Base-by-base conservation (phyloP, 2,329 filamentous ascomycete species). In the Coleophoma crateriformis region DNA sequence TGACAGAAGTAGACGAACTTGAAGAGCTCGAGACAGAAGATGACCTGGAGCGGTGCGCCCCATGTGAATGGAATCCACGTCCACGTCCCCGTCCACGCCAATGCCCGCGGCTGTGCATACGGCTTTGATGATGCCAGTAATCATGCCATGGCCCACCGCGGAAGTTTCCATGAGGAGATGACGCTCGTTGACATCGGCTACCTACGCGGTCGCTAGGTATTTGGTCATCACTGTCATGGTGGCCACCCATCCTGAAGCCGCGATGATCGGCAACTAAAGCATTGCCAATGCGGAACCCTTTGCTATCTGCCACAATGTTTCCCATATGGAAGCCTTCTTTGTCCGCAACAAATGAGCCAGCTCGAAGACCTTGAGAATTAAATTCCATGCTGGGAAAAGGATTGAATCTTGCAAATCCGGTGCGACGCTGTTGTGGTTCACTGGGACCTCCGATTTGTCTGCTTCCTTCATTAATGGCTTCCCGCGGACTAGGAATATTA, bases 241-340 rank as follows among this genome's bases (percentile, higher is more conserved):
- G 27, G 8, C 27, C 27, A 4, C 27, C 27, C 27, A 27, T 27
- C 27, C 27, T 27, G 27, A 27, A 27, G 6, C 27, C 27, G 27
- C 27, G 27, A 27, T 27, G 27, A 27, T 27, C 27, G 8, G 27
- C 27, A 27, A 27, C 27, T 27, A 27, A 3, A 27, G 27, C 27
- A 27, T 27, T 27, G 8, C 27, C 27, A 27, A 27, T 27, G 27
- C 27, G 27, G 8, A 27, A 10, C 27, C 27, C 27, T 27, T 27
- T 27, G 27, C 8, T 27, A 27, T 27, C 27, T 27, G 27, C 27
- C 27, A 27, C 27, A 27, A 27, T 27, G 8, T 27, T 54, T 33
- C 54, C 63, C 43, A 65, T 34, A 33, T 65, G 62, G 34, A 75
- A 67, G 4, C 71, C 72, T 27, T 64, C 64, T 14, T 62, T 63